Percentiles rank a stretch among this genome's conserved stretches.
Evolutionary conservation across 73 alveolate species (phyloP).

Genomic region (Strombidium stylifer): DNA sequence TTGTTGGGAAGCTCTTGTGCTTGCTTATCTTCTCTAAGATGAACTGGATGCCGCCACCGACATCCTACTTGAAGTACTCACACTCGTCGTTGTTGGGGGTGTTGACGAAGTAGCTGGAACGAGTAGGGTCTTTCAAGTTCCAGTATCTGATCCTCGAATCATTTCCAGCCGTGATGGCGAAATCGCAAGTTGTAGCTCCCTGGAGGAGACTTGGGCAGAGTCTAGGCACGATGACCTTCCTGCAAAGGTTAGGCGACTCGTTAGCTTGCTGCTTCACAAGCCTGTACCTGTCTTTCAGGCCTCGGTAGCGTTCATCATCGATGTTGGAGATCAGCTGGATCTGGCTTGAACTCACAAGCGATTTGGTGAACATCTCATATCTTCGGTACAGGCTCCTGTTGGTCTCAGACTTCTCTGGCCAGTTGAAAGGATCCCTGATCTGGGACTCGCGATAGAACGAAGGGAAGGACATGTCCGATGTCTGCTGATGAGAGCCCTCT

Average conservation of each 20-base stretch:
- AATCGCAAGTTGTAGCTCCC: conserved; percentile 33
- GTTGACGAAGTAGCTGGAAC: conserved; percentile 34
- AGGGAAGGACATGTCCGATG: neutral
- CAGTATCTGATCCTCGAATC: conserved; percentile 59
- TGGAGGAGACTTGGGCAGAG: conserved; percentile 2
- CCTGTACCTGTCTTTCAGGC: conserved; percentile 40
- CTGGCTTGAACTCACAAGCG: neutral
- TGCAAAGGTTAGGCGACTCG: conserved; percentile 5
- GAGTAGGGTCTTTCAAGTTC: conserved; percentile 21
- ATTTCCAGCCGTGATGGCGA: conserved; percentile 51
- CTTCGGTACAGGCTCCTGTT: conserved; percentile 8
- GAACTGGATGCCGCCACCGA: conserved; percentile 43
- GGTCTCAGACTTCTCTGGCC: neutral
- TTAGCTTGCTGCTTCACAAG: conserved; percentile 30
- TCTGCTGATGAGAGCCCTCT: neutral
- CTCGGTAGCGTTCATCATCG: conserved; percentile 47
- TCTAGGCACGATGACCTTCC: conserved; percentile 40
- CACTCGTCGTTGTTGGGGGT: conserved; percentile 56
- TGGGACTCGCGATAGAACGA: neutral
- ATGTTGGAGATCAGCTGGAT: conserved; percentile 11
- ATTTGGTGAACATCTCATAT: conserved; percentile 2
- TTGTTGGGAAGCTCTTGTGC: conserved; percentile 33
- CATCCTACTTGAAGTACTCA: conserved; percentile 10
- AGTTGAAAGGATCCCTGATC: neutral
- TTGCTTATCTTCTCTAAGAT: too few species aligned